A percentile compares a stretch with the other conserved stretches of the same genome.
Evolutionary conservation across 441 rosid species (phyloP).

Genomic region (Aleurites moluccanus): DNA sequence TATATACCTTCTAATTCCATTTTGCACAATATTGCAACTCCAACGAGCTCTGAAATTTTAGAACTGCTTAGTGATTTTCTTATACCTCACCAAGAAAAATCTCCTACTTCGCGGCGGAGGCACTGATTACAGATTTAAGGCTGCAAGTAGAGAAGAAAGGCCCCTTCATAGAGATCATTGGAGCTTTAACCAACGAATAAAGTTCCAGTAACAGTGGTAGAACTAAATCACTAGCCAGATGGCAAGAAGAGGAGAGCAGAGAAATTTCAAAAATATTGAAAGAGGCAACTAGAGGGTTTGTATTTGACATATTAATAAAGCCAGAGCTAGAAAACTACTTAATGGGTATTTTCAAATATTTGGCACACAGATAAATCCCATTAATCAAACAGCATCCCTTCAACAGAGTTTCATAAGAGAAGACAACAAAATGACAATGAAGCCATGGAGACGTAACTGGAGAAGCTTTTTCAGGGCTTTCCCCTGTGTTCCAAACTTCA

Average conservation of each 20-base stretch:
- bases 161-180: neutral
- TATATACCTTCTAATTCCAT: neutral
- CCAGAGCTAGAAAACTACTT: constrained; percentile 10
- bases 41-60: neutral
- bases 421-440: constrained; percentile 32
- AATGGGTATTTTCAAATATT: constrained; percentile 24
- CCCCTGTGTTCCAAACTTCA: constrained; percentile 45
- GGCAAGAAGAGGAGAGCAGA: too few relatives aligned
- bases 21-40: neutral
- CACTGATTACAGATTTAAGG: neutral
- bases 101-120: neutral
- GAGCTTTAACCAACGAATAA: neutral
- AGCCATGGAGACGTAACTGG: constrained; percentile 32
- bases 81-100: neutral
- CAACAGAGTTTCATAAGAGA: constrained; percentile 34
- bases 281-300: neutral
- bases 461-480: constrained; percentile 42
- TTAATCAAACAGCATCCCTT: constrained; percentile 46
- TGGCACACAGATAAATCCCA: constrained; percentile 41
- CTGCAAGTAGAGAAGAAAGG: neutral
- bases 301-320: neutral
- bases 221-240: neutral
- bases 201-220: neutral
- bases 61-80: neutral
- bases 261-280: neutral